A percentile compares a stretch with the other conserved stretches of the same genome.
Conservation (phyloP, 768 basidiomycete genomes). For the Atractiella rhizophila region DNA sequence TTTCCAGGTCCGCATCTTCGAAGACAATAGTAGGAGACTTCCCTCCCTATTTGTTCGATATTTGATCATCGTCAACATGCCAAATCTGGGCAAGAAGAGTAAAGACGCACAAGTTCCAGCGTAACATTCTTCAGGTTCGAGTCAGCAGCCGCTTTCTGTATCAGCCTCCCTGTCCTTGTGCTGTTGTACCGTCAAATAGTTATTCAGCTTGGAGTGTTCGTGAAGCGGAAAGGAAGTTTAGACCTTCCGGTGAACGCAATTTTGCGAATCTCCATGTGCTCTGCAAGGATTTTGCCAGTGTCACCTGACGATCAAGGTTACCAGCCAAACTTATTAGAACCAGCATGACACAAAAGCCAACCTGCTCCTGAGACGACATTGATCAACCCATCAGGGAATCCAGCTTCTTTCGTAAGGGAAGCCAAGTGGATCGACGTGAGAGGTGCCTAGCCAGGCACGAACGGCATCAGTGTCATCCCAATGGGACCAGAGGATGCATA, state of each 20-base stretch:
- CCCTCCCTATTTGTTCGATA: conserved; percentile 1
- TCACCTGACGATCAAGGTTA: no score
- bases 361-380: conserved; percentile 12
- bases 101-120: conserved; percentile 16
- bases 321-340: no score
- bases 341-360: no score
- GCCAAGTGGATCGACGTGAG: neutral
- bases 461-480: no score
- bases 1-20: neutral
- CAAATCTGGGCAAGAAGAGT: no score
- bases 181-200: neutral
- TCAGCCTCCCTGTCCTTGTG: neutral
- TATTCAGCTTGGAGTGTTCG: neutral
- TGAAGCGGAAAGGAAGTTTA: neutral
- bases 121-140: conserved; percentile 17
- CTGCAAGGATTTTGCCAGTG: conserved; percentile 12
- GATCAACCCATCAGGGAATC: conserved; percentile 15
- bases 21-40: conserved; percentile 1
- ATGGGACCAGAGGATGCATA: neutral
- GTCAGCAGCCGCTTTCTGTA: conserved; percentile 12
- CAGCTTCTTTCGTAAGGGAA: conserved; percentile 10
- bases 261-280: conserved; percentile 15
- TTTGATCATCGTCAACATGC: conserved; percentile 6
- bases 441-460: neutral
- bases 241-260: conserved; percentile 14